A percentile compares a stretch with the other conserved stretches of the same genome.
Evolutionary conservation across 495 filamentous ascomycete genomes (phyloP).

Genomic region (Neurospora africana): DNA sequence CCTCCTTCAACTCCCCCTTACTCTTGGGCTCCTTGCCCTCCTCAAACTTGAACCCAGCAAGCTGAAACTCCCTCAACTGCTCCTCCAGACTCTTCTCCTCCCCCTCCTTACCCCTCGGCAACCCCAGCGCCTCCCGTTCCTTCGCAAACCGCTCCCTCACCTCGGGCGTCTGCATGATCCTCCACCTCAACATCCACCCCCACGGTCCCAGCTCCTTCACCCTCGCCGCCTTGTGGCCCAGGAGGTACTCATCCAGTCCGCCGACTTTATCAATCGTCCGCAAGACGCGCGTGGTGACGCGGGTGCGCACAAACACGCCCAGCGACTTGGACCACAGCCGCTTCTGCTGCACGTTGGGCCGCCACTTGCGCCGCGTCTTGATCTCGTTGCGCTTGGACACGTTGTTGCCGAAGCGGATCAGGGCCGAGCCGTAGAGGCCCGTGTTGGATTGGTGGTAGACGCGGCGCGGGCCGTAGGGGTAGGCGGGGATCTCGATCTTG

Average conservation of each 20-base stretch:
- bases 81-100: constrained; percentile 30
- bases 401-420: constrained; percentile 85
- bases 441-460: constrained; percentile 81
- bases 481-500: constrained; percentile 46
- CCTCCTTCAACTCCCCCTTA: constrained; percentile 31
- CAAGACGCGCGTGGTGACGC: constrained; percentile 65
- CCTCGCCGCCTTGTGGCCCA: constrained; percentile 59
- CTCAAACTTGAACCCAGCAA: constrained; percentile 23
- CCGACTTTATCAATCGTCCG: constrained; percentile 80
- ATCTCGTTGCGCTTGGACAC: constrained; percentile 65
- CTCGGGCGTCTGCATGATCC: constrained; percentile 47
- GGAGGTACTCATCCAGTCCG: constrained; percentile 81
- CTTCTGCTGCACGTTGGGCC: constrained; percentile 76
- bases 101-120: constrained; percentile 26
- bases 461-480: constrained; percentile 71
- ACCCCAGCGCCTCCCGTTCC: constrained; percentile 31
- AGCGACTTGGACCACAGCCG: constrained; percentile 62
- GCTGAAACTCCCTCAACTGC: constrained; percentile 46
- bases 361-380: constrained; percentile 80
- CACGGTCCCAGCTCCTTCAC: constrained; percentile 76
- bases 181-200: constrained; percentile 67
- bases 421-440: constrained; percentile 69
- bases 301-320: constrained; percentile 53
- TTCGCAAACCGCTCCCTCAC: constrained; percentile 48
- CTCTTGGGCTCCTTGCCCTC: constrained; percentile 43